phyloP scores from a whole-genome alignment of 2,329 filamentous ascomycete species.

The Pseudofabraea citricarpa region DNA sequence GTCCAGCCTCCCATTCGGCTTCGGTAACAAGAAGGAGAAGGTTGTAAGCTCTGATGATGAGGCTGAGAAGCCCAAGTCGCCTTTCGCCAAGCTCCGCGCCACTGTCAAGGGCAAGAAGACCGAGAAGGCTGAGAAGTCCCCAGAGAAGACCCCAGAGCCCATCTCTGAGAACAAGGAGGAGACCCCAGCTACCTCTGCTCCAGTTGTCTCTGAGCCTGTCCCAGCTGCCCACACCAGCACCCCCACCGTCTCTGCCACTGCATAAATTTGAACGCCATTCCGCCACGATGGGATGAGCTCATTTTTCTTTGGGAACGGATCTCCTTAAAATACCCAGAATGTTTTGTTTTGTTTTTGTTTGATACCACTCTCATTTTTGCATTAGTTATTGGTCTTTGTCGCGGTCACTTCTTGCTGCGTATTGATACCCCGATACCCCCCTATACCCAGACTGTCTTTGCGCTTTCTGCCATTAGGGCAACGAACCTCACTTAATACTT shows the following conservation, averaged over 20 bases:
- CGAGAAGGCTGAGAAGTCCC: constrained; percentile 38
- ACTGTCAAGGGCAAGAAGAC: constrained; percentile 29
- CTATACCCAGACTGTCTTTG: constrained; percentile 33
- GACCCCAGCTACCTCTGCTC: constrained; percentile 21
- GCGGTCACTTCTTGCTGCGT: constrained; percentile 26
- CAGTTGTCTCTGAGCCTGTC: constrained; percentile 17
- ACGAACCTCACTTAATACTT: constrained; percentile 28
- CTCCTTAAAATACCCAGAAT: constrained; percentile 32
- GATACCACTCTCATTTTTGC: constrained; percentile 32
- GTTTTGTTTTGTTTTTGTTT: constrained; percentile 19
- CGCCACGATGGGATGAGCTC: constrained; percentile 18
- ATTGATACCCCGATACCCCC: constrained; percentile 28
- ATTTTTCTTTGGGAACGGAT: constrained; percentile 28
- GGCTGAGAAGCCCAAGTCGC: constrained; percentile 30
- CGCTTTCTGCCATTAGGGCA: constrained; percentile 33
- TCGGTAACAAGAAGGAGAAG: constrained; percentile 58
- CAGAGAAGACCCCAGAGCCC: constrained; percentile 40
- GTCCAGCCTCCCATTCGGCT: constrained; percentile 56
- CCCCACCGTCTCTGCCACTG: constrained; percentile 26
- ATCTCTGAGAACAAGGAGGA: constrained; percentile 33
- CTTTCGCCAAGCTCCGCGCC: constrained; percentile 30
- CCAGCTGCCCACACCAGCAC: constrained; percentile 18
- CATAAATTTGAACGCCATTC: constrained; percentile 16
- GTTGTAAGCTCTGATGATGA: constrained; percentile 37
- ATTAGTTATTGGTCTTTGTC: constrained; percentile 21